Conservation (phyloP, 2,329 filamentous ascomycete genomes). For the Aureobasidium namibiae region DNA sequence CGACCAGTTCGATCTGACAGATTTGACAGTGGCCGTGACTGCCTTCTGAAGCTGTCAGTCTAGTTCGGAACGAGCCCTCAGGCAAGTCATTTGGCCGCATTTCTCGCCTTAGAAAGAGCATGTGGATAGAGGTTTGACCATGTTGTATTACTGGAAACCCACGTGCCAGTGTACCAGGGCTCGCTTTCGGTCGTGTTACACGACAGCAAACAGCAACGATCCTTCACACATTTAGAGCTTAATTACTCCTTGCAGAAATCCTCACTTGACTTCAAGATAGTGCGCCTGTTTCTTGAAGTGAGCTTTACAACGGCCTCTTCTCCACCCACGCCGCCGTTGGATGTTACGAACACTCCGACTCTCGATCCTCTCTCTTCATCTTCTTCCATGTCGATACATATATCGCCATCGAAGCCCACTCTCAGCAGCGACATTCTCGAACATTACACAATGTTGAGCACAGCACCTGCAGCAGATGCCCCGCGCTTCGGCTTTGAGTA, state of each 20-base stretch:
- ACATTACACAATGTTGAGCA: conserved; percentile 9
- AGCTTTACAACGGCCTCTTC: conserved; percentile 7
- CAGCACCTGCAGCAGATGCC: background rate
- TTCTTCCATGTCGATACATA: conserved; percentile 4
- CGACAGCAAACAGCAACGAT: conserved; percentile 4
- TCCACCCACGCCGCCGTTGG: conserved; percentile 1
- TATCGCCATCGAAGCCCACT: background rate
- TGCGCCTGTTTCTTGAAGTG: conserved; percentile 3
- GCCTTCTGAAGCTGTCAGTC: background rate
- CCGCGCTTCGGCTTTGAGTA: conserved; percentile 9
- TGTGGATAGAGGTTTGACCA: background rate
- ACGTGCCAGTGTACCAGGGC: background rate
- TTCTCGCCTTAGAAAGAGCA: conserved; percentile 2
- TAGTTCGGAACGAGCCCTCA: background rate
- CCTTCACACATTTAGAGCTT: conserved; percentile 1
- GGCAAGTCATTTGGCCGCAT: background rate
- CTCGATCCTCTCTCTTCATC: background rate
- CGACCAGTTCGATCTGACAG: conserved; percentile 1
- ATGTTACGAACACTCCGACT: background rate
- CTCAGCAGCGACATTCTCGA: background rate
- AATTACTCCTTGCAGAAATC: conserved; percentile 1
- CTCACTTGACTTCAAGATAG: background rate
- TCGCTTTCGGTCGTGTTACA: background rate
- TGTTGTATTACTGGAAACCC: conserved; percentile 3
- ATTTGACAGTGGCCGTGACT: background rate